phyloP scores from a whole-genome alignment of 2,329 filamentous ascomycete species.

The Diaporthe ampelina region DNA sequence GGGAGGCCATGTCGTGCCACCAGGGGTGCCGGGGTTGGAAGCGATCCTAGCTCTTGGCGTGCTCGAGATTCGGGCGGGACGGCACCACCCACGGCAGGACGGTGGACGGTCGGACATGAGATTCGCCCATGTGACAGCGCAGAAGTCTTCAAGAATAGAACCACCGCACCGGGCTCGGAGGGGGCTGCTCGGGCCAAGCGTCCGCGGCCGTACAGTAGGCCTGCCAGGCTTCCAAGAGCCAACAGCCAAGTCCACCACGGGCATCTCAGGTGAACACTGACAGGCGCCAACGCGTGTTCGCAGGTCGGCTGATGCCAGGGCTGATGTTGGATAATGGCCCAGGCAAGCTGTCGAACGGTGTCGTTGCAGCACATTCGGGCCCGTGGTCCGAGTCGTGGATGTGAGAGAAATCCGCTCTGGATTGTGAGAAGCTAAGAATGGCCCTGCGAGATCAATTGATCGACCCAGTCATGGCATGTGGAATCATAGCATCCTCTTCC shows the following conservation, averaged over 20 bases:
- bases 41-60: slow-evolving; percentile 20
- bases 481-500: background rate
- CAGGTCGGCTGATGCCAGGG: background rate
- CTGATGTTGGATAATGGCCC: background rate
- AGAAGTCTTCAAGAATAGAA: background rate
- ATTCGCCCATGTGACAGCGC: slow-evolving; percentile 23
- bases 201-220: background rate
- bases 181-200: background rate
- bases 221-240: background rate
- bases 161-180: slow-evolving; percentile 14
- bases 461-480: background rate
- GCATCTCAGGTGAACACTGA: background rate
- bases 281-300: background rate
- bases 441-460: background rate
- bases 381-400: slow-evolving; percentile 17
- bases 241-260: background rate
- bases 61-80: slow-evolving; percentile 3
- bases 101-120: slow-evolving; percentile 5
- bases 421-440: slow-evolving; percentile 5
- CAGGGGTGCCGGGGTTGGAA: slow-evolving; percentile 22
- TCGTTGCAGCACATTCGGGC: background rate
- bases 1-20: background rate
- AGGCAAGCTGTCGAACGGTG: background rate
- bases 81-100: slow-evolving; percentile 17
- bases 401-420: background rate